Conservation (phyloP, 2,329 filamentous ascomycete species). For the Aureobasidium sp. region DNA sequence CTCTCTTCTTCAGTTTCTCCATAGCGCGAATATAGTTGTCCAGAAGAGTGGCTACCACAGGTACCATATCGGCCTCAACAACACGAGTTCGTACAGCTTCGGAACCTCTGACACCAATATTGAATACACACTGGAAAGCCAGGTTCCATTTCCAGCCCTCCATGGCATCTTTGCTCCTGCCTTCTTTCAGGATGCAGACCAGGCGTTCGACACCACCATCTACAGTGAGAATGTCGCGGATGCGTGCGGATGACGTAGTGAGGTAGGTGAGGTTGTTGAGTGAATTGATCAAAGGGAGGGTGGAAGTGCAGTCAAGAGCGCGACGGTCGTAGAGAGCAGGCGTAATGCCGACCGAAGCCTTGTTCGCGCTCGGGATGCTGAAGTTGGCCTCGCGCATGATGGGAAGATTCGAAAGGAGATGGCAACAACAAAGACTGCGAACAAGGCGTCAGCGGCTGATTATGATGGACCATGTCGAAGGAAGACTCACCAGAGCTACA, state of each 20-base stretch:
- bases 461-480: neutral
- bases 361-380: constrained; percentile 98
- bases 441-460: constrained; percentile 7
- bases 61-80: constrained; percentile 98
- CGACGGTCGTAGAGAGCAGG: constrained; percentile 96
- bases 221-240: constrained; percentile 94
- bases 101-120: constrained; percentile 93
- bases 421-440: constrained; percentile 15
- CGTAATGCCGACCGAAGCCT: constrained; percentile 97
- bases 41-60: constrained; percentile 94
- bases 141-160: constrained; percentile 99
- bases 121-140: constrained; percentile 97
- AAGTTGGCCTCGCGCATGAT: constrained; percentile 98
- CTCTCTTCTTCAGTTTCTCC: constrained; percentile 74
- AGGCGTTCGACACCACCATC: constrained; percentile 96
- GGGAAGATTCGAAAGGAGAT: constrained; percentile 34
- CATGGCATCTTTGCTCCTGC: constrained; percentile 96
- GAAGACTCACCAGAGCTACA: constrained; percentile 4
- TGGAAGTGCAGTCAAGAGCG: constrained; percentile 96
- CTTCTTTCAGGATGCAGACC: constrained; percentile 96
- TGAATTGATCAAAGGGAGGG: constrained; percentile 94
- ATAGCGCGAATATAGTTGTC: constrained; percentile 98
- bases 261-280: constrained; percentile 98
- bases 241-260: constrained; percentile 93
- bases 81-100: constrained; percentile 90